phyloP scores from a whole-genome alignment of 345 rosid species.

The Citrus maxima region DNA sequence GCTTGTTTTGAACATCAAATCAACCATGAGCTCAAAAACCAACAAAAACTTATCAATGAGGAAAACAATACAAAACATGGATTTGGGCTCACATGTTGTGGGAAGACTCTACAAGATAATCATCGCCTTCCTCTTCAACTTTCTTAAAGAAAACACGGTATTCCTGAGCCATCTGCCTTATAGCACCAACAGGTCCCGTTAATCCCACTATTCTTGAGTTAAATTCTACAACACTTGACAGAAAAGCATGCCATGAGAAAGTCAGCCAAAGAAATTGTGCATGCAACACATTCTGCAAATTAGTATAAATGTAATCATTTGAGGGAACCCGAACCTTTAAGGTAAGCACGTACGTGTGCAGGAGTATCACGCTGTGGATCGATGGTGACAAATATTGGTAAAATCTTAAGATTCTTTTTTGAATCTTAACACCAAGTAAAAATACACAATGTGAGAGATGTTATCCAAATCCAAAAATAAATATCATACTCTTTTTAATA shows the following conservation, averaged over 20 bases:
- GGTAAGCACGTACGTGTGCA: constrained; percentile 70
- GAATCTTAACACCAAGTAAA: constrained; percentile 46
- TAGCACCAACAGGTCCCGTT: constrained; percentile 59
- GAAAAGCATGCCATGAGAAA: neutral
- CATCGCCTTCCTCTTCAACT: constrained; percentile 83
- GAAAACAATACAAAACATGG: neutral
- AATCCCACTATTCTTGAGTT: constrained; percentile 68
- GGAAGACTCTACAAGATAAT: constrained; percentile 81
- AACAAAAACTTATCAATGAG: neutral
- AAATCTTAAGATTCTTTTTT: constrained; percentile 44
- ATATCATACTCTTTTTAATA: neutral
- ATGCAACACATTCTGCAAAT: neutral
- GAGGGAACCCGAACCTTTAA: constrained; percentile 53
- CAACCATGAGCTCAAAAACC: neutral
- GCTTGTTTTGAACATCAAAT: constrained; percentile 13
- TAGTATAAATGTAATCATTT: neutral
- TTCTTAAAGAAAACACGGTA: constrained; percentile 79
- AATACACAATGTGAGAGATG: constrained; percentile 25
- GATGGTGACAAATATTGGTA: constrained; percentile 81
- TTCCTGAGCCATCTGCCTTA: constrained; percentile 86
- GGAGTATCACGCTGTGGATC: constrained; percentile 90
- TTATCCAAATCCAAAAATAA: neutral
- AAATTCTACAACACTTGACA: constrained; percentile 56
- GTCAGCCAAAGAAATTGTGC: constrained; percentile 10
- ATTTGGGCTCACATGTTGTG: constrained; percentile 59